Evolutionary conservation across 257 asterid genomes (phyloP).

Genomic region (Solanum gracilifrons): DNA sequence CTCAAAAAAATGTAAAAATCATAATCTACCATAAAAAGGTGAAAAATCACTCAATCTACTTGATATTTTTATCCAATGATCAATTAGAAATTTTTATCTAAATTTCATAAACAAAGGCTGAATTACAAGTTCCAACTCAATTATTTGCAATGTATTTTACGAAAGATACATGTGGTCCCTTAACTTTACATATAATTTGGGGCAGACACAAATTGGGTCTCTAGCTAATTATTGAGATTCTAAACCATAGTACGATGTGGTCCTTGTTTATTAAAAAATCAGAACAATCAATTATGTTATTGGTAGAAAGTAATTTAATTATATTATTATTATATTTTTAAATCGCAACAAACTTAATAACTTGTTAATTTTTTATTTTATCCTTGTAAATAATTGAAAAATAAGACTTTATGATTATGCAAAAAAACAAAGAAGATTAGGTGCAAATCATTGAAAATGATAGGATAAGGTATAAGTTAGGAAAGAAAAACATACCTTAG

Average conservation of each 20-base stretch:
- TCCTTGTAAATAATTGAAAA: too few species aligned
- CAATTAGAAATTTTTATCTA: background rate
- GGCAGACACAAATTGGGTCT: background rate
- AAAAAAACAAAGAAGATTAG: too few species aligned
- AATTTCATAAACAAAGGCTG: background rate
- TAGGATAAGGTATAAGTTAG: too few species aligned
- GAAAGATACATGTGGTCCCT: background rate
- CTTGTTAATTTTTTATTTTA: too few species aligned
- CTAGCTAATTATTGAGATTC: background rate
- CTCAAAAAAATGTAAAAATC: background rate
- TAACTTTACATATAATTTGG: background rate
- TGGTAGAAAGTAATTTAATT: background rate
- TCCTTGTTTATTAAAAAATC: background rate
- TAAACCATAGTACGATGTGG: background rate
- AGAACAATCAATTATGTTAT: background rate
- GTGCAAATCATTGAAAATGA: too few species aligned
- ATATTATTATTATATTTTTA: too few species aligned
- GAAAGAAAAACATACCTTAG: too few species aligned
- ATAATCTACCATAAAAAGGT: background rate
- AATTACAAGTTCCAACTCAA: background rate
- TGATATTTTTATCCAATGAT: background rate
- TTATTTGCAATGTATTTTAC: background rate
- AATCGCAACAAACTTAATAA: too few species aligned
- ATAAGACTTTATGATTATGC: too few species aligned
- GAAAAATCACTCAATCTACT: background rate